Conservation (phyloP, 768 basidiomycete species). For the Termitomyces sp. region DNA sequence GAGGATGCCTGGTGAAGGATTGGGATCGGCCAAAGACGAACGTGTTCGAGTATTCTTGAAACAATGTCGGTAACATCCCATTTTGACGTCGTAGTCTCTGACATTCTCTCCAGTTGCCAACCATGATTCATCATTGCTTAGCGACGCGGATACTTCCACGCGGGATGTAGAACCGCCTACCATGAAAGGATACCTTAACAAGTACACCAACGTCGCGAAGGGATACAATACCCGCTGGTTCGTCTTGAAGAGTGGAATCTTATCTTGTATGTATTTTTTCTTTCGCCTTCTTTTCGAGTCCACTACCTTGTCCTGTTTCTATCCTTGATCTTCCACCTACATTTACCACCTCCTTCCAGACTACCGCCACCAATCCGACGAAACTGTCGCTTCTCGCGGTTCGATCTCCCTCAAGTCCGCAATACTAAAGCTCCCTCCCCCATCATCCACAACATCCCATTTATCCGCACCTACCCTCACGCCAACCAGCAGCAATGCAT, state of each 20-base stretch:
- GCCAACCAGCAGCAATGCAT: neutral
- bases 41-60: slow-evolving; percentile 75
- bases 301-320: neutral
- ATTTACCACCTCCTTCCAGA: slow-evolving; percentile 35
- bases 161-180: slow-evolving; percentile 45
- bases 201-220: slow-evolving; percentile 88
- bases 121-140: slow-evolving; percentile 68
- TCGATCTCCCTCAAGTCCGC: slow-evolving; percentile 86
- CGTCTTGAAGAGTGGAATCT: slow-evolving; percentile 75
- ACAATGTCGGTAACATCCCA: slow-evolving; percentile 57
- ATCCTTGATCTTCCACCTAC: neutral
- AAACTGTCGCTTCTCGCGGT: slow-evolving; percentile 78
- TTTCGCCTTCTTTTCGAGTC: neutral
- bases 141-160: slow-evolving; percentile 11
- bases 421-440: slow-evolving; percentile 46
- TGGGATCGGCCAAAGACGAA: slow-evolving; percentile 70
- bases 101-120: slow-evolving; percentile 55
- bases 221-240: slow-evolving; percentile 93
- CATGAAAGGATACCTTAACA: slow-evolving; percentile 78
- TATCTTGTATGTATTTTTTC: slow-evolving; percentile 62
- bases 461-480: neutral
- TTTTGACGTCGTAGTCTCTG: neutral
- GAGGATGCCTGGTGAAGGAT: slow-evolving; percentile 50
- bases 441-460: neutral
- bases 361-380: slow-evolving; percentile 88